A percentile compares a stretch with the other conserved stretches of the same genome.
Conservation (phyloP, 73 alveolate species). For the Effrenium voratum region DNA sequence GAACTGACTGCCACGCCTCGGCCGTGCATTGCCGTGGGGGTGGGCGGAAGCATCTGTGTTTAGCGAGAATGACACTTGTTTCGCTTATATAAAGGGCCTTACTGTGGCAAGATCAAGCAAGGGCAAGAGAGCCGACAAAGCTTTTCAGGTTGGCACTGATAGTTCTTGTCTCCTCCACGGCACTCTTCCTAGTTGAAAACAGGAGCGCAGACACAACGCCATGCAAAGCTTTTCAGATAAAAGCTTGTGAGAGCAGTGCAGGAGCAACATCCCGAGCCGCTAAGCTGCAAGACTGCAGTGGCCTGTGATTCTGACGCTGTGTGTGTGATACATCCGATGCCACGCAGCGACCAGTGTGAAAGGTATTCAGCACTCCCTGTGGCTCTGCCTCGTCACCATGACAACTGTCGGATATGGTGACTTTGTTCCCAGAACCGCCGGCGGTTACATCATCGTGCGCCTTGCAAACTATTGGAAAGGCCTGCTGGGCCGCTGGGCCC, state of each 20-base stretch:
- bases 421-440: conserved; percentile 26
- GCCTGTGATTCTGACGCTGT: too few relatives aligned
- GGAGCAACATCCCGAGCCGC: conserved; percentile 40
- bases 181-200: conserved; percentile 29
- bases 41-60: too few relatives aligned
- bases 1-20: too few relatives aligned
- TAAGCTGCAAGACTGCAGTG: not conserved
- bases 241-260: not conserved
- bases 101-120: too few relatives aligned
- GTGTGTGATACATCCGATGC: not conserved
- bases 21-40: too few relatives aligned
- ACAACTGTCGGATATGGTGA: conserved; percentile 84
- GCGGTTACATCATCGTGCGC: conserved; percentile 63
- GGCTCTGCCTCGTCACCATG: conserved; percentile 83
- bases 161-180: conserved; percentile 43
- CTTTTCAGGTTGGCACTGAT: conserved; percentile 61
- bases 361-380: conserved; percentile 67
- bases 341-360: not conserved
- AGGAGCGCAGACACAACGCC: not conserved
- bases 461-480: not conserved
- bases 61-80: too few relatives aligned
- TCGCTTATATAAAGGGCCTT: too few relatives aligned
- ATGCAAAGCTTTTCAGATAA: not conserved
- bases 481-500: not conserved
- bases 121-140: too few relatives aligned